A percentile compares a stretch with the other conserved stretches of the same genome.
Evolutionary conservation across 257 asterid genomes (phyloP).

Genomic region (Penstemon barbatus): DNA sequence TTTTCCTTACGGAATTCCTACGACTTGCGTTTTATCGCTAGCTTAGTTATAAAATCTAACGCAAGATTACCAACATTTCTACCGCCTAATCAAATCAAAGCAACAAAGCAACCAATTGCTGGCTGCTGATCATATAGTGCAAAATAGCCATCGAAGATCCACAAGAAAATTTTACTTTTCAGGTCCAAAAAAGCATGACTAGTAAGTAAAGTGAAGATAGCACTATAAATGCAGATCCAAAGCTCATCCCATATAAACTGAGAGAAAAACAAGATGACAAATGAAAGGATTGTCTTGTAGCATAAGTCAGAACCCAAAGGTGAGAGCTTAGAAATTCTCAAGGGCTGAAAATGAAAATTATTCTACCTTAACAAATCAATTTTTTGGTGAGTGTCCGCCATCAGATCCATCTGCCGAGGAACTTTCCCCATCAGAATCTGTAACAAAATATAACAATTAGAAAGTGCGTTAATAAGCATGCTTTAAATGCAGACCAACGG

Average conservation of each 20-base stretch:
- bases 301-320: slow-evolving; percentile 23
- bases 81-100: not conserved
- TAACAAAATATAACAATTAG: slow-evolving; percentile 27
- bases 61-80: slow-evolving; percentile 11
- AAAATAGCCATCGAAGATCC: not conserved
- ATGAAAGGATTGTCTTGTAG: not conserved
- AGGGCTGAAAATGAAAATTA: slow-evolving; percentile 19
- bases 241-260: slow-evolving; percentile 18
- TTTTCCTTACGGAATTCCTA: not conserved
- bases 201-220: slow-evolving; percentile 3
- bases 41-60: slow-evolving; percentile 3
- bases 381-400: slow-evolving; percentile 45
- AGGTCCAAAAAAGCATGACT: slow-evolving; percentile 4
- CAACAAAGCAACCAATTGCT: slow-evolving; percentile 3
- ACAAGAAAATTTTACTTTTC: not conserved
- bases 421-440: slow-evolving; percentile 78
- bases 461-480: slow-evolving; percentile 16
- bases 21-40: not conserved
- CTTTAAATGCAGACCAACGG: slow-evolving; percentile 18
- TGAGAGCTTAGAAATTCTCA: slow-evolving; percentile 14
- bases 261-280: slow-evolving; percentile 1
- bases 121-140: not conserved
- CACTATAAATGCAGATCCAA: not conserved
- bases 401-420: slow-evolving; percentile 70
- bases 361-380: slow-evolving; percentile 46